Evolutionary conservation across 257 asterid genomes (phyloP).

Genomic region (Solanum sejunctum): DNA sequence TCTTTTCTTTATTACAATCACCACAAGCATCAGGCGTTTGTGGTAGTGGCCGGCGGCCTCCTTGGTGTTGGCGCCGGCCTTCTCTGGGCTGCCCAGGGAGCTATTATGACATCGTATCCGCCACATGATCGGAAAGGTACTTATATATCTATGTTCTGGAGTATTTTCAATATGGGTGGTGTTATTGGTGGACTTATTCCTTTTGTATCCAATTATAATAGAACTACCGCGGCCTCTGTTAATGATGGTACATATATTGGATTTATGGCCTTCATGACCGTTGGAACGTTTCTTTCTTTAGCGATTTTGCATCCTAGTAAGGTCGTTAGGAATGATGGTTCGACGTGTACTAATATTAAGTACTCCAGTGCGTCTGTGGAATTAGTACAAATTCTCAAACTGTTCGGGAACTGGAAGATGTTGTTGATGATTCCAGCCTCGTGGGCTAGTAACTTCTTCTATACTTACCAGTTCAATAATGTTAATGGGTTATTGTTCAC

Average conservation of each 20-base stretch:
- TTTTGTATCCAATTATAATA: slow-evolving; percentile 35
- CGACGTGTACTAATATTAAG: slow-evolving; percentile 58
- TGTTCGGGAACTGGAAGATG: slow-evolving; percentile 84
- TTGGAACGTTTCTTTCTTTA: slow-evolving; percentile 47
- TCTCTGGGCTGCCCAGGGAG: slow-evolving; percentile 88
- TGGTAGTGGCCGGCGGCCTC: slow-evolving; percentile 65
- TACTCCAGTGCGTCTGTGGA: slow-evolving; percentile 61
- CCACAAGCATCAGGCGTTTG: slow-evolving; percentile 59
- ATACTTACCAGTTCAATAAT: slow-evolving; percentile 80
- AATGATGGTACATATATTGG: slow-evolving; percentile 93
- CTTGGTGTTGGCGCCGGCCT: slow-evolving; percentile 95
- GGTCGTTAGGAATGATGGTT: slow-evolving; percentile 63
- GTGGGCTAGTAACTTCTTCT: slow-evolving; percentile 89
- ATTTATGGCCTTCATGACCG: slow-evolving; percentile 72
- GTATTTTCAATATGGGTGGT: slow-evolving; percentile 87
- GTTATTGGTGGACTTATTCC: slow-evolving; percentile 89
- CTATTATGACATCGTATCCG: slow-evolving; percentile 91
- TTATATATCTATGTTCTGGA: slow-evolving; percentile 83
- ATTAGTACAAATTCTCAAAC: slow-evolving; percentile 32
- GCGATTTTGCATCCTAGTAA: slow-evolving; percentile 70
- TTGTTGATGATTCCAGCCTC: slow-evolving; percentile 74
- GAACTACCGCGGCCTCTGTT: slow-evolving; percentile 51
- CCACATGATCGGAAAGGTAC: slow-evolving; percentile 74
- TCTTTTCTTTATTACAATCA: slow-evolving; percentile 87
- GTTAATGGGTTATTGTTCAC: slow-evolving; percentile 71